Base-by-base conservation (phyloP, 2,329 filamentous ascomycete species). In the Epichloe sylvatica region DNA sequence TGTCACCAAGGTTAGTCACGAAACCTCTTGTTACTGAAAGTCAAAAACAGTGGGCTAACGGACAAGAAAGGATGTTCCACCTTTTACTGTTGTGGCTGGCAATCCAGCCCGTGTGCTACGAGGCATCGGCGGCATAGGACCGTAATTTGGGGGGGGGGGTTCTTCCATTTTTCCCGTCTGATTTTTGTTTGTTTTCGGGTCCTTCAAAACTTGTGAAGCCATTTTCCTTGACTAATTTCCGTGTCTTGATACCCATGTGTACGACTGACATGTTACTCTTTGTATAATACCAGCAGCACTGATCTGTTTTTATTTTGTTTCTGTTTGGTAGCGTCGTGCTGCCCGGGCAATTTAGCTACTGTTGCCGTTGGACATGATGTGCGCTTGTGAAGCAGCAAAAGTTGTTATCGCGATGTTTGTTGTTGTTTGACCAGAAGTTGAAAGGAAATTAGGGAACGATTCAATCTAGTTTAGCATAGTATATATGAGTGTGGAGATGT, bases 51-150 rank as follows among this genome's bases (percentile, higher is more conserved):
- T 47, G 38, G 19, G 42, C 48, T 50, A 47, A 50, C 46, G n/a
- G 11, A n/a, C 4, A n/a, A 25, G 8, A 21, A 13, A 75, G 71
- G 75, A 84, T 66, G 78, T 87, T 11, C 78, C 80, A 1, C 77
- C 77, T 4, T 86, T 81, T 54, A 80, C 75, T n/a, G 73, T 85
- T 47, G 81, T 81, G 13, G 81, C 77, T 39, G 84, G 84, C 9
- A 86, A 86, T 56, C 83, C 84, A 11, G 82, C 81, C 5, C 73
- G 73, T 47, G 70, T 85, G 45, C 64, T 72, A 35, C 69, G 71
- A 38, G 72, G 69, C 46, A 60, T 67, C 45, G 60, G 64, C 40
- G 59, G 62, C 45, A 61, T 64, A 42, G 58, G 59, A 40, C 58
- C 60, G 52, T 63, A 55, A 60, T 54, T 19, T 2, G 17, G 17